Base-by-base conservation (phyloP, 768 basidiomycete species). In the Mycena rosella region DNA sequence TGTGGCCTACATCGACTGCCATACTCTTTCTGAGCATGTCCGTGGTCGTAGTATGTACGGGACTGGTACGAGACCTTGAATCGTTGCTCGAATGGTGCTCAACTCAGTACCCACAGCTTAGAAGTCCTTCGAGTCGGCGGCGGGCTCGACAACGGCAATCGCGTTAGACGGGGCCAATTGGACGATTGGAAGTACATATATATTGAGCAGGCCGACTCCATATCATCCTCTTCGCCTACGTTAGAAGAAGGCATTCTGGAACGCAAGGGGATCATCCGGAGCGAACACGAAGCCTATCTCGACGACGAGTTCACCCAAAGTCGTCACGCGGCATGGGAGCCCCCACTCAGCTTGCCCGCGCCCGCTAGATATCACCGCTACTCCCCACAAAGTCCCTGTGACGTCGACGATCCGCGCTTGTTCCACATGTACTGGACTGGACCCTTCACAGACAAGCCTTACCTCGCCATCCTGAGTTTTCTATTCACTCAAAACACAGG, bases 401-500 rank as follows among this genome's bases (percentile, higher is more conserved):
- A 97, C 74, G 86, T 90, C 0, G 91, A 94, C 66, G 89, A 92
- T 74, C 92, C 96, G 11, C 89, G 93, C 36, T 79, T 98, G 34
- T 99, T 97, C 84, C 98, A 99, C 80, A 98, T 98, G 91, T 99
- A 98, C 85, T 99, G 98, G 97, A 94, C 97, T 3, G 97, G 98
- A 0, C 91, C 95, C 1, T 98, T 99, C 83, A 98, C 96, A 15
- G 98, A 99, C 84, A 98, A 98, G 78, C 97, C 98, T 2, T 99
- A 99, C 83, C 88, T 96, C 68, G 95, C 97, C 1, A 84, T 98
- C 42, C 84, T 96, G 32, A 98, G 96, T n/a, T 99, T 96, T 85
- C 86, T 99, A 40, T 99, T 91, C 82, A 98, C 97, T 4, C 98
- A 99, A 78, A 97, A 97, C 75, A 87, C 92, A 20, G 94, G 92